Conservation (phyloP, 306 rosid genomes). For the Cajanus cajan region DNA sequence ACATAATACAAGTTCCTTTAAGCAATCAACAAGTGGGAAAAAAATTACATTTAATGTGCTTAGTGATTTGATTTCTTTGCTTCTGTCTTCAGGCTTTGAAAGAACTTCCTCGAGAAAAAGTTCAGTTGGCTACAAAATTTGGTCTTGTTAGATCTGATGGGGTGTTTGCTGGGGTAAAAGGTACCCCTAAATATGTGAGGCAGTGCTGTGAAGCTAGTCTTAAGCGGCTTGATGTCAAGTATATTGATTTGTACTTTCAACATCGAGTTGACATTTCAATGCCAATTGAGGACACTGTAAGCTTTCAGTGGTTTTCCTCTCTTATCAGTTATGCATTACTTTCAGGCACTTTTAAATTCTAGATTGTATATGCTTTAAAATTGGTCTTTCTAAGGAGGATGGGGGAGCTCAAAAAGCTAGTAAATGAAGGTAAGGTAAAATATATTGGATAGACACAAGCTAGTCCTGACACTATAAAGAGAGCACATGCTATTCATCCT, state of each 20-base stretch:
- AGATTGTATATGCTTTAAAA: constrained; percentile 3
- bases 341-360: not conserved
- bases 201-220: constrained; percentile 71
- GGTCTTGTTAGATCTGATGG: constrained; percentile 37
- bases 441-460: constrained; percentile 60
- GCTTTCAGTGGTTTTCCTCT: constrained; percentile 15
- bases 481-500: constrained; percentile 71
- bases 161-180: constrained; percentile 34
- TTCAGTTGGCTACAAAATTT: constrained; percentile 71
- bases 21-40: not conserved
- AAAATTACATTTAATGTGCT: not conserved
- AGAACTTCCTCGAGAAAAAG: constrained; percentile 59
- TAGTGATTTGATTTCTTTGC: not conserved
- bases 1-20: not conserved
- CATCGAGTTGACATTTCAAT: constrained; percentile 61
- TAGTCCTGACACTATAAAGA: constrained; percentile 54
- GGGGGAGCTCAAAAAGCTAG: constrained; percentile 61
- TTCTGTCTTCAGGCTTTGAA: constrained; percentile 59
- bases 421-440: constrained; percentile 62
- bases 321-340: not conserved
- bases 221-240: constrained; percentile 40
- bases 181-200: constrained; percentile 57
- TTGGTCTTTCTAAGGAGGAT: constrained; percentile 31
- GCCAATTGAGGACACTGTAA: constrained; percentile 73
- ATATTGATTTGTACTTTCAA: constrained; percentile 60